These are phyloP conservation scores for Goffeauzyma gilvescens DNA, from an alignment of 768 basidiomycete genomes.

Conservation along the genomic window DNA sequence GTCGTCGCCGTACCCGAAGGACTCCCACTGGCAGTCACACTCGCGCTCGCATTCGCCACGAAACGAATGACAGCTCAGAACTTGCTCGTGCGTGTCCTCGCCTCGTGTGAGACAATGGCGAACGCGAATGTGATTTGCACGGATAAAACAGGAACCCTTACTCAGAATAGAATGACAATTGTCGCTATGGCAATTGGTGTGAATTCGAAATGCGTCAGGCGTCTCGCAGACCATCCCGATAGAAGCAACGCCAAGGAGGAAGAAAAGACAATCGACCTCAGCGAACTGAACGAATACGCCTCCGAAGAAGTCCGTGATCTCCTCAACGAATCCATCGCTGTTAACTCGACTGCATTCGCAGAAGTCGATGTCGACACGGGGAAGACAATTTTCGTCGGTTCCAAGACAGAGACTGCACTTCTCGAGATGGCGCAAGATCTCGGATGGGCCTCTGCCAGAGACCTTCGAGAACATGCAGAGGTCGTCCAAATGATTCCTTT, in stretches of 20 bases:
- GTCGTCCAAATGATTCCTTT: constrained; percentile 82
- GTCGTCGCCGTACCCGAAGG: constrained; percentile 83
- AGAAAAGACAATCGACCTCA: constrained; percentile 51
- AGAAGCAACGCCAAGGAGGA: constrained; percentile 48
- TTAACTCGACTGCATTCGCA: constrained; percentile 92
- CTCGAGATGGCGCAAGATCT: constrained; percentile 66
- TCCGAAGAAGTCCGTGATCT: constrained; percentile 44
- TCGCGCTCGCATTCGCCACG: constrained; percentile 91
- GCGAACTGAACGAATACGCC: constrained; percentile 47
- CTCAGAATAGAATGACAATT: constrained; percentile 84
- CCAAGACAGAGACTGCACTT: constrained; percentile 88
- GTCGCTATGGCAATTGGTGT: constrained; percentile 90
- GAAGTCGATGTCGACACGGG: constrained; percentile 45
- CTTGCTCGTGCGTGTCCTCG: constrained; percentile 80
- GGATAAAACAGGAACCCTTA: constrained; percentile 93
- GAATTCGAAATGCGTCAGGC: constrained; percentile 77
- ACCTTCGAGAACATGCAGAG: constrained; percentile 43
- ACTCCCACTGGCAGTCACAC: constrained; percentile 82
- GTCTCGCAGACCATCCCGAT: constrained; percentile 49
- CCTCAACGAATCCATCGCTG: constrained; percentile 65
- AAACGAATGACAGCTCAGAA: constrained; percentile 96
- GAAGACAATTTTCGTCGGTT: constrained; percentile 52
- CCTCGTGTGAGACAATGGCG: constrained; percentile 96
- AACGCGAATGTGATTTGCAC: constrained; percentile 68
- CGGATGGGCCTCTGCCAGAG: constrained; percentile 53